phyloP scores from a whole-genome alignment of 2,329 filamentous ascomycete species.

The Arthroderma sp. region DNA sequence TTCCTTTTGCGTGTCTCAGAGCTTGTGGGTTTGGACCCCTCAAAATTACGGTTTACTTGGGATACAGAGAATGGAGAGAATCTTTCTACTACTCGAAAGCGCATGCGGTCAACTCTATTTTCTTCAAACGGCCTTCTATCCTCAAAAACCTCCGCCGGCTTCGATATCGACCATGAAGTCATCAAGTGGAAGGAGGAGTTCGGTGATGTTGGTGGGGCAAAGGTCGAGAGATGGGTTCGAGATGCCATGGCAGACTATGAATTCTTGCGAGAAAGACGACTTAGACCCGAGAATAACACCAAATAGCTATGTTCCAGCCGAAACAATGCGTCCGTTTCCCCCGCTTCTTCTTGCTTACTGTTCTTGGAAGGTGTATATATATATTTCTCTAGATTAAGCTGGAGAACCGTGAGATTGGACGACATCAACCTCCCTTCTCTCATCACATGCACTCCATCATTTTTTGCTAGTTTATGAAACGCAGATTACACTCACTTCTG shows the following conservation, averaged over 20 bases:
- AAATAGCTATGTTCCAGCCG: too few relatives aligned
- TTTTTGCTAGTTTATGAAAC: too few relatives aligned
- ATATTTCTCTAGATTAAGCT: too few relatives aligned
- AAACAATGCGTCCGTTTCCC: too few relatives aligned
- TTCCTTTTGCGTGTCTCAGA: conserved; percentile 18
- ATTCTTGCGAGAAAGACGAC: conserved; percentile 18
- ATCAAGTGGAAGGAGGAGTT: conserved; percentile 26
- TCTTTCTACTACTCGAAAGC: too few relatives aligned
- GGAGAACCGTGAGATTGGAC: too few relatives aligned
- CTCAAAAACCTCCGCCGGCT: conserved; percentile 16
- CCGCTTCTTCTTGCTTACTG: too few relatives aligned
- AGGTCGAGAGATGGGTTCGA: conserved; percentile 17
- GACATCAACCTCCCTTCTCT: too few relatives aligned
- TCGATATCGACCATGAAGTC: conserved; percentile 22
- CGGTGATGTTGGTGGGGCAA: conserved; percentile 16
- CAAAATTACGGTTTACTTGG: conserved; percentile 22
- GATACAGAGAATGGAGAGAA: background rate
- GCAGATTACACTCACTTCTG: too few relatives aligned
- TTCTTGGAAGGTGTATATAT: too few relatives aligned
- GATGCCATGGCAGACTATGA: conserved; percentile 29
- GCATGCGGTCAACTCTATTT: conserved; percentile 19
- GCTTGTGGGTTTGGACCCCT: conserved; percentile 21
- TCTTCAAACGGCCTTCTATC: conserved; percentile 21
- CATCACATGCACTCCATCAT: too few relatives aligned
- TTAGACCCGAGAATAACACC: background rate